Percentiles rank a stretch among this genome's conserved stretches.
These are phyloP conservation scores for Arabidopsis hybrid DNA, from an alignment of 441 rosid genomes.

Conservation along the genomic window DNA sequence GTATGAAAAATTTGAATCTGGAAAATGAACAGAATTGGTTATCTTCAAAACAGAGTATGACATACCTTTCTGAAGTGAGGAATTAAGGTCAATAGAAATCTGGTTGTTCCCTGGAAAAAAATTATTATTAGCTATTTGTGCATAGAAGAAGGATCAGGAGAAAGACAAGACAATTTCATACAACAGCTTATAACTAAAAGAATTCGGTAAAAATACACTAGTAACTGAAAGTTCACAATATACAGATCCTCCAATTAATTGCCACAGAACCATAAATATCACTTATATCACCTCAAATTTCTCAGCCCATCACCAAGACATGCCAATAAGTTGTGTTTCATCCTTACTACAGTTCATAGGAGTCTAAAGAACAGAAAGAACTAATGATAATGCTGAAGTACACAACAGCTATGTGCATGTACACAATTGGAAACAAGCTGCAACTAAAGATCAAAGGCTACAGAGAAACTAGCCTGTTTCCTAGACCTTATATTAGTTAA, in stretches of 20 bases:
- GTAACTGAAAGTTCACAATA: slow-evolving; percentile 12
- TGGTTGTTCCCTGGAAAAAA: slow-evolving; percentile 66
- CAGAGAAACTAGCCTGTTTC: slow-evolving; percentile 12
- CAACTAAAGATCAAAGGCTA: background rate
- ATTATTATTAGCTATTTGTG: slow-evolving; percentile 1
- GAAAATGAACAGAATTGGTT: background rate
- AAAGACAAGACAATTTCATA: slow-evolving; percentile 15
- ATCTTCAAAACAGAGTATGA: background rate
- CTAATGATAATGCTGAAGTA: slow-evolving; percentile 2
- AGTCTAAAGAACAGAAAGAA: slow-evolving; percentile 18
- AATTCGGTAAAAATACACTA: background rate
- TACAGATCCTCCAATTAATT: background rate
- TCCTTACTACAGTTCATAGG: background rate
- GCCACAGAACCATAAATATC: background rate
- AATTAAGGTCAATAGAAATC: slow-evolving; percentile 80
- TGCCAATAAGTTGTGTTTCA: background rate
- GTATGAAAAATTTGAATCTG: background rate
- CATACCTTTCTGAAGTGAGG: slow-evolving; percentile 92
- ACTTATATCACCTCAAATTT: background rate
- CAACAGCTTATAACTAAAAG: background rate
- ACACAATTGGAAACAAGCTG: background rate
- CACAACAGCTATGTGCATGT: background rate
- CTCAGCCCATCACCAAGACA: slow-evolving; percentile 11
- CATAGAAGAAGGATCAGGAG: slow-evolving; percentile 3
- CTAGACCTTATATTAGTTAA: background rate